Evolutionary conservation across 108 stramenopile genomes (phyloP).

Genomic region (Nitzschia sp.): DNA sequence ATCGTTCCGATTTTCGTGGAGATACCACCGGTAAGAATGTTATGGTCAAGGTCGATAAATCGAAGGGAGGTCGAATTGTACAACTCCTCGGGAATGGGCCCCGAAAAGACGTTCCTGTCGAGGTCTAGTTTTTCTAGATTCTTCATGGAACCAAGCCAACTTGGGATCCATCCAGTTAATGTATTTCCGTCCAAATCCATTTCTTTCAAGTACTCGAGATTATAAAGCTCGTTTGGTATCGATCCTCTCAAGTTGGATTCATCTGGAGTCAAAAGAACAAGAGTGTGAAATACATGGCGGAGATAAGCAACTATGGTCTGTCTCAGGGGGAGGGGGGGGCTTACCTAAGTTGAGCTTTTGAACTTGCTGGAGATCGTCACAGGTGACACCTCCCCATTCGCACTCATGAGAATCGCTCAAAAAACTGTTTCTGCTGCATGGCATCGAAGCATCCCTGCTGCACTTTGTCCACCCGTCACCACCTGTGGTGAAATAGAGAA

Average conservation of each 20-base stretch:
- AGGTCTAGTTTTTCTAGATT: constrained; percentile 43
- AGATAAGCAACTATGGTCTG: background rate
- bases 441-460: background rate
- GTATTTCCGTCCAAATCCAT: constrained; percentile 35
- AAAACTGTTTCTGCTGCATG: constrained; percentile 23
- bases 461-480: constrained; percentile 48
- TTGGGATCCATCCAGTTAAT: constrained; percentile 31
- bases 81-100: constrained; percentile 42
- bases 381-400: constrained; percentile 40
- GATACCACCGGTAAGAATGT: constrained; percentile 51
- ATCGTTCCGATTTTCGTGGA: constrained; percentile 50
- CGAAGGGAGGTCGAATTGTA: constrained; percentile 22
- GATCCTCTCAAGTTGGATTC: constrained; percentile 32
- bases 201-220: constrained; percentile 10
- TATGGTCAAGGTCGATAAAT: constrained; percentile 49
- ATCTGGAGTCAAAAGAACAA: constrained; percentile 18
- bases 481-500: constrained; percentile 42
- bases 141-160: constrained; percentile 17
- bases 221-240: constrained; percentile 22
- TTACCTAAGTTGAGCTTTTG: constrained; percentile 34
- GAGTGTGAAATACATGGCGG: too few relatives aligned
- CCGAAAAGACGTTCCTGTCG: constrained; percentile 38
- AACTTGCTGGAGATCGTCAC: constrained; percentile 22
- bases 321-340: background rate
- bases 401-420: constrained; percentile 41